Evolutionary conservation across 768 basidiomycete species (phyloP).

Genomic region (Auriscalpium orientale): DNA sequence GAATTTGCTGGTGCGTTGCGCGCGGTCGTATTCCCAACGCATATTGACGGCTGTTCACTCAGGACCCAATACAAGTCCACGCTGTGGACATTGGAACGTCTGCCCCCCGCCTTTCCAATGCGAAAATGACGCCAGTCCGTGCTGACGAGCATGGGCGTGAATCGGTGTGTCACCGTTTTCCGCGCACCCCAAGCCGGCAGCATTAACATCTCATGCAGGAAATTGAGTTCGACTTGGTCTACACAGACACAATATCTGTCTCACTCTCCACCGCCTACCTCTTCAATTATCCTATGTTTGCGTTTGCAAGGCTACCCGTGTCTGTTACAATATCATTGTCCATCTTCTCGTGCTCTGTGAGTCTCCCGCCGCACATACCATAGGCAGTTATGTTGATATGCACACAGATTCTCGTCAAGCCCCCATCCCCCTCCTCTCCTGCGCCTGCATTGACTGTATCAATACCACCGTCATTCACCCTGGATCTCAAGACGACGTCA

Average conservation of each 20-base stretch:
- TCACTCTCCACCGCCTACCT: conserved; percentile 77
- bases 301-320: conserved; percentile 76
- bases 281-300: conserved; percentile 79
- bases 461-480: conserved; percentile 79
- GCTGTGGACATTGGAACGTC: conserved; percentile 75
- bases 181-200: conserved; percentile 10
- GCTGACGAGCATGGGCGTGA: conserved; percentile 16
- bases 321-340: conserved; percentile 75
- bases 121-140: conserved; percentile 39
- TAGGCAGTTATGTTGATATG: conserved; percentile 2
- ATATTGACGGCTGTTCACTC: not conserved
- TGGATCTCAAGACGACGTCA: conserved; percentile 83
- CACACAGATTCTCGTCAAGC: conserved; percentile 51
- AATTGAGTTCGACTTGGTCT: conserved; percentile 77
- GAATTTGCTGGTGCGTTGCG: conserved; percentile 51
- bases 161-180: not conserved
- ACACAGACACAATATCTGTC: conserved; percentile 76
- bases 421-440: conserved; percentile 46
- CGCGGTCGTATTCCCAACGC: not conserved
- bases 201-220: conserved; percentile 37
- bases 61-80: conserved; percentile 86
- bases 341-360: conserved; percentile 60
- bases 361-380: conserved; percentile 16
- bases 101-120: conserved; percentile 72
- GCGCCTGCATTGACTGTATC: conserved; percentile 61